Evolutionary conservation across 805 yeast genomes (phyloP).

Genomic region (Ogataea wickerhamii): DNA sequence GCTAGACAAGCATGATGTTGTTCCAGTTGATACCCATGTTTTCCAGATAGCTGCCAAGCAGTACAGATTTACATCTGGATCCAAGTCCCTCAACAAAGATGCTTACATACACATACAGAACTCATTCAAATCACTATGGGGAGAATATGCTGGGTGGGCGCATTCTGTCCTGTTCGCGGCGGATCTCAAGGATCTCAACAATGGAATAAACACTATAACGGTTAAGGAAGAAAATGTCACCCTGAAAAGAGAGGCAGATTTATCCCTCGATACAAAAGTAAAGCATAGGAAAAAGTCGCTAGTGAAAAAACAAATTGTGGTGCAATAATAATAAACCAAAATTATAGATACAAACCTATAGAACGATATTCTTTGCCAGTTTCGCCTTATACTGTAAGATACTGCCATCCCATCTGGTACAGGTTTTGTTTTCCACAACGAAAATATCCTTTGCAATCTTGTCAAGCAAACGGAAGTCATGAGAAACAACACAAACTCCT

Average conservation of each 20-base stretch:
- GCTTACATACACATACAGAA: conserved; percentile 54
- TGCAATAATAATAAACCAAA: background rate
- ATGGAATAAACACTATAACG: conserved; percentile 47
- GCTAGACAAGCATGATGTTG: conserved; percentile 77
- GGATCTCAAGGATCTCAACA: conserved; percentile 68
- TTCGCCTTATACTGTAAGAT: conserved; percentile 91
- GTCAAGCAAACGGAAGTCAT: conserved; percentile 96
- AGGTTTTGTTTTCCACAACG: conserved; percentile 93
- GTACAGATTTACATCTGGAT: conserved; percentile 50
- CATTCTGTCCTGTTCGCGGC: conserved; percentile 91
- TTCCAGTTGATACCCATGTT: conserved; percentile 95
- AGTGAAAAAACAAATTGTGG: background rate
- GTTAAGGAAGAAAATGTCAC: conserved; percentile 5
- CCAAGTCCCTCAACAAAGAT: conserved; percentile 46
- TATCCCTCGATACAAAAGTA: background rate
- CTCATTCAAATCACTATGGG: conserved; percentile 71
- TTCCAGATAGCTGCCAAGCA: conserved; percentile 84
- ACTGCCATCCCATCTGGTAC: conserved; percentile 93
- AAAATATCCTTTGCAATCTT: conserved; percentile 96
- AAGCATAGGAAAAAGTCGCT: conserved; percentile 1
- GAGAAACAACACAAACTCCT: conserved; percentile 98
- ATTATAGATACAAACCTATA: conserved; percentile 34
- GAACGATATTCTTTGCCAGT: conserved; percentile 86
- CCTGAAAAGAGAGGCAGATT: conserved; percentile 1
- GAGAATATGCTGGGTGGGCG: conserved; percentile 97